These are phyloP conservation scores for Clarireedia homoeocarpa DNA, from an alignment of 2,329 filamentous ascomycete genomes.

Conservation along the genomic window DNA sequence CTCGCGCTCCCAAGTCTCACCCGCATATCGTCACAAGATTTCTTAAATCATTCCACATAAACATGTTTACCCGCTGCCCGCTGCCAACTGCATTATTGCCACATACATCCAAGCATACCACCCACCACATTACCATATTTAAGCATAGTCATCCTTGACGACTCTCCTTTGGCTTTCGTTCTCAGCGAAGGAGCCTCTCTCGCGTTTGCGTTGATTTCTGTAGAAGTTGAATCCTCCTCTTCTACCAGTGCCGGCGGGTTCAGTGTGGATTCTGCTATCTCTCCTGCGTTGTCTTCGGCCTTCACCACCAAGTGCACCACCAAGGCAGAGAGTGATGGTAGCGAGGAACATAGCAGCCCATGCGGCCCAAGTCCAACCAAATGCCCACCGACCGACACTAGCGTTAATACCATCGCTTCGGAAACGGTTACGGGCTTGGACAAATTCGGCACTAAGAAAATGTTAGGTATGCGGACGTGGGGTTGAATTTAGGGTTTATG, in stretches of 20 bases:
- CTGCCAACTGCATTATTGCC: too few relatives aligned
- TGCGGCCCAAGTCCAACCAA: conserved; percentile 71
- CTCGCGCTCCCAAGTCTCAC: too few relatives aligned
- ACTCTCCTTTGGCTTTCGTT: not conserved
- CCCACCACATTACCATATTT: not conserved
- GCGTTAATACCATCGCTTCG: conserved; percentile 45
- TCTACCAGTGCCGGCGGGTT: not conserved
- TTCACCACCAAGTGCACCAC: conserved; percentile 31
- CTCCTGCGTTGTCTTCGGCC: not conserved
- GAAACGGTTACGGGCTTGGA: conserved; percentile 63
- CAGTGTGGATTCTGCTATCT: not conserved
- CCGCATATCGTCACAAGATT: too few relatives aligned
- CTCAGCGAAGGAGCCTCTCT: not conserved
- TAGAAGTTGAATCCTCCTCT: not conserved
- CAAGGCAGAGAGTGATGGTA: conserved; percentile 58
- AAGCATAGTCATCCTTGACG: conserved; percentile 9
- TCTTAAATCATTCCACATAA: too few relatives aligned
- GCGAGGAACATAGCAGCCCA: conserved; percentile 59
- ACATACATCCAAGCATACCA: too few relatives aligned
- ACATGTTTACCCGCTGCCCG: too few relatives aligned
- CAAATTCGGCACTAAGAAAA: conserved; percentile 48
- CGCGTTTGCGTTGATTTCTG: conserved; percentile 2
- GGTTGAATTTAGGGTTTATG: not conserved
- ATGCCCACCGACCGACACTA: conserved; percentile 57
- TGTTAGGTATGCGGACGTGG: not conserved